Evolutionary conservation across 2,329 filamentous ascomycete genomes (phyloP).

Genomic region (Botrytis byssoidea): DNA sequence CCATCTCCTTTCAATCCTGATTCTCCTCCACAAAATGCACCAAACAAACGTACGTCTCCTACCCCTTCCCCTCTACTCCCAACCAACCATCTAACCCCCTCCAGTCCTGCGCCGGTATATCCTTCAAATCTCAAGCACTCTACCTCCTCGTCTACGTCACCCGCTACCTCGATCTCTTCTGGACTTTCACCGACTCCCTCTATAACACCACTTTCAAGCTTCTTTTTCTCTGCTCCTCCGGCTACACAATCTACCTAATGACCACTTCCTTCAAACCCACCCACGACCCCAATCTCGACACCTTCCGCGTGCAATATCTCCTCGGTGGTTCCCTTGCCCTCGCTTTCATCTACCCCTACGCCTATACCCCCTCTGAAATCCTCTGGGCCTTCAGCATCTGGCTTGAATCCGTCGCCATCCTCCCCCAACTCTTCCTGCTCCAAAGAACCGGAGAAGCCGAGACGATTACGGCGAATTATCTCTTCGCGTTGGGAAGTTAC

Average conservation of each 20-base stretch:
- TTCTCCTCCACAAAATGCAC: slow-evolving; percentile 95
- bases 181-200: slow-evolving; percentile 64
- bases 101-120: slow-evolving; percentile 77
- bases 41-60: slow-evolving; percentile 70
- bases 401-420: slow-evolving; percentile 94
- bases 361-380: slow-evolving; percentile 80
- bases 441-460: slow-evolving; percentile 97
- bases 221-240: slow-evolving; percentile 84
- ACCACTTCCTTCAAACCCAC: slow-evolving; percentile 96
- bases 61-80: slow-evolving; percentile 18
- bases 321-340: slow-evolving; percentile 76
- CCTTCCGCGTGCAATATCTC: slow-evolving; percentile 94
- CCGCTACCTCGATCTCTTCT: slow-evolving; percentile 91
- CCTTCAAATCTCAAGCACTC: slow-evolving; percentile 96
- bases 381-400: slow-evolving; percentile 98
- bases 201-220: slow-evolving; percentile 98
- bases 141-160: slow-evolving; percentile 94
- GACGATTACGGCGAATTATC: slow-evolving; percentile 98
- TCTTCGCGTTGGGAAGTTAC: slow-evolving; percentile 90
- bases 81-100: not conserved
- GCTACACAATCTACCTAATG: slow-evolving; percentile 98
- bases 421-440: slow-evolving; percentile 97
- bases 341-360: slow-evolving; percentile 79
- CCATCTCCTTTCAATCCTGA: slow-evolving; percentile 90
- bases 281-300: slow-evolving; percentile 94